Conservation (phyloP, 192 early-diverging fungal species). For the Spizellomyces punctatus region DNA sequence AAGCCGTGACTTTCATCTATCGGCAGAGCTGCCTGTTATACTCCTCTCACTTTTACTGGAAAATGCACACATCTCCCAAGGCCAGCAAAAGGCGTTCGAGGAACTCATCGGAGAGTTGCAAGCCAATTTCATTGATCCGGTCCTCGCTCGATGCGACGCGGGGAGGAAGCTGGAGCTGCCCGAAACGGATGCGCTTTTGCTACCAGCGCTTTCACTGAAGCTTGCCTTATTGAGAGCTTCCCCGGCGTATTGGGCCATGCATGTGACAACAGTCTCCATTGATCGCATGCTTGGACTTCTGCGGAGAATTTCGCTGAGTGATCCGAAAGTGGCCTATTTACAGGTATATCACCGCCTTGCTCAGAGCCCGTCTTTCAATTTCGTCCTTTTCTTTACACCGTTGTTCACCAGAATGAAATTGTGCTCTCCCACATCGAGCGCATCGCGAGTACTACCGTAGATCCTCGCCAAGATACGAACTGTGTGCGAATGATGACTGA, state of each 20-base stretch:
- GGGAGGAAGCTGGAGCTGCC: background rate
- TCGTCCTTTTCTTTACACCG: too few species aligned
- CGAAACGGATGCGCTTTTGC: background rate
- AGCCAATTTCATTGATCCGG: slow-evolving; percentile 14
- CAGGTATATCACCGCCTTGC: too few species aligned
- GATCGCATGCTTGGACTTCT: background rate
- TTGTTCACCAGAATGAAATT: slow-evolving; percentile 11
- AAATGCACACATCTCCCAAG: slow-evolving; percentile 27
- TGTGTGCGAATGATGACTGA: slow-evolving; percentile 12
- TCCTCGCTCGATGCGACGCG: background rate
- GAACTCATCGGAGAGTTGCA: slow-evolving; percentile 11
- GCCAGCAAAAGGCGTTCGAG: slow-evolving; percentile 21
- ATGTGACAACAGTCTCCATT: slow-evolving; percentile 15
- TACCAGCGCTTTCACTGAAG: slow-evolving; percentile 22
- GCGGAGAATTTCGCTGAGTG: background rate
- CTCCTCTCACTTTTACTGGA: slow-evolving; percentile 12
- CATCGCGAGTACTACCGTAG: slow-evolving; percentile 27
- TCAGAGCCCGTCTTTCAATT: too few species aligned
- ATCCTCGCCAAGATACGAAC: slow-evolving; percentile 17
- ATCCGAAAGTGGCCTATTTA: slow-evolving; percentile 1
- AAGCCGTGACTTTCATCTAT: too few species aligned
- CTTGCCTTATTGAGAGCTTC: slow-evolving; percentile 17
- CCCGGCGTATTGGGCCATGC: slow-evolving; percentile 15
- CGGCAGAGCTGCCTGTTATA: slow-evolving; percentile 5
- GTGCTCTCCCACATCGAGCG: slow-evolving; percentile 31